Evolutionary conservation across 2,329 filamentous ascomycete species (phyloP), one percentile per base, ranked within the genome.

Genomic region (Lachnellula cervina): DNA sequence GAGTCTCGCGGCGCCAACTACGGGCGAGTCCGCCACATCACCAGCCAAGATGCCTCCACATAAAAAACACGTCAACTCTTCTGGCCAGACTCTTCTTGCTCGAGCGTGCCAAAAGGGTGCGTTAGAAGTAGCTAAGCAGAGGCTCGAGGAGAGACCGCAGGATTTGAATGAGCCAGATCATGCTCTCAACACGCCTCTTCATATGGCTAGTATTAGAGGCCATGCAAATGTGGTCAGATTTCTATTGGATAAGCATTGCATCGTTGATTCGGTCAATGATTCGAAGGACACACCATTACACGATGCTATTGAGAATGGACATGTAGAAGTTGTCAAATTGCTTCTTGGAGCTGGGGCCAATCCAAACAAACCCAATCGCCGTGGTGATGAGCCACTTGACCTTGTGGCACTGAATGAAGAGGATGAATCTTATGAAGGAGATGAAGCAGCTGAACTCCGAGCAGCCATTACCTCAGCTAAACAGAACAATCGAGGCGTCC

Each of bases 221-320:
- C 89, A 87, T 70, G 86, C 86, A 34, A 83, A 94, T 53, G 92
- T 97, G 55, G 94, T 97, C 40, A 86, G 89, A 69, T 87, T 96
- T 52, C 76, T 99, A 40, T 84, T 99, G 59, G 83, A 89, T 8
- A 86, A 90, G 59, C 89, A 90, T 35, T 96, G 92, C 72, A 87
- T 89, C 54, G 80, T 94, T 46, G 89, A 97, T 66, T 93, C 81
- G 66, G 76, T 86, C 56, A 86, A 88, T 65, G 86, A 90, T 65
- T 87, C 91, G 65, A 90, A 90, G 66, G 94, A 99, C 66, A 97
- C 94, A 0, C 94, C 94, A 28, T 80, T 99, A 37, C 87, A 99
- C 52, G 94, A 99, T 75, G 94, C 94, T 5, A 91, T 97, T 28
- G 94, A 97, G 64, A 99, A 99, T 66, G 90, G 90, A 1, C 92